These are phyloP conservation scores for Rhodotorula sp. DNA, from an alignment of 1,284 basidiomycete genomes.

Conservation along the genomic window DNA sequence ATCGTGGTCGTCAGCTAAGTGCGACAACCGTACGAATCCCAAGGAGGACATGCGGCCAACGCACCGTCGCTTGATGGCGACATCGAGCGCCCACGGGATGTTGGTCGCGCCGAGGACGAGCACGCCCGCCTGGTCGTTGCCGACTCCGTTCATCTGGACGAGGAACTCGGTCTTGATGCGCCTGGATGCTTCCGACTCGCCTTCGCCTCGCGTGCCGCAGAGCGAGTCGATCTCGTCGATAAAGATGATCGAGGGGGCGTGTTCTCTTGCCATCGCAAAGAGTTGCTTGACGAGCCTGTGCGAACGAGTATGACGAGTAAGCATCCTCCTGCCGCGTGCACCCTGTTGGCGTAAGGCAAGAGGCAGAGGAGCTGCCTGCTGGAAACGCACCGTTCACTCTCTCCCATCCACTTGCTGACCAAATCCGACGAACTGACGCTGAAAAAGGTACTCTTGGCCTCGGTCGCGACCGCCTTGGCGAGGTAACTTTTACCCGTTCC, in stretches of 20 bases:
- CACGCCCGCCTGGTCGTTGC: slow-evolving; percentile 94
- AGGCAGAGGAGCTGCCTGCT: neutral
- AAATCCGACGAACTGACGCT: slow-evolving; percentile 92
- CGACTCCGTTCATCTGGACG: slow-evolving; percentile 94
- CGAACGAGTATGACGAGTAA: no score
- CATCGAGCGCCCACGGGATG: slow-evolving; percentile 95
- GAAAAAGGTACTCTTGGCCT: slow-evolving; percentile 98
- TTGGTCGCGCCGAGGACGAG: slow-evolving; percentile 99
- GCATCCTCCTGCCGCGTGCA: no score
- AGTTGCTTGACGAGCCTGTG: slow-evolving; percentile 91
- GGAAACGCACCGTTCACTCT: slow-evolving; percentile 75
- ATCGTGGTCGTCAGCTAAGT: no score
- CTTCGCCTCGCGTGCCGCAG: slow-evolving; percentile 90
- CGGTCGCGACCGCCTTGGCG: slow-evolving; percentile 97
- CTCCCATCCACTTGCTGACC: slow-evolving; percentile 99
- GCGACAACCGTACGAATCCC: no score
- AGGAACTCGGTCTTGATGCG: slow-evolving; percentile 99
- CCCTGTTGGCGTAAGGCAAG: neutral
- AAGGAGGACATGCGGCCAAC: slow-evolving; percentile 32
- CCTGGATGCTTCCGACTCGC: slow-evolving; percentile 90
- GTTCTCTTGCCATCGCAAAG: slow-evolving; percentile 93
- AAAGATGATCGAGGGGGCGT: slow-evolving; percentile 97
- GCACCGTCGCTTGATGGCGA: slow-evolving; percentile 92
- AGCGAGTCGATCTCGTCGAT: slow-evolving; percentile 98
- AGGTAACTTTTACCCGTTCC: slow-evolving; percentile 94